phyloP scores from a whole-genome alignment of 495 filamentous ascomycete species.

The Aspergillus indologenus region DNA sequence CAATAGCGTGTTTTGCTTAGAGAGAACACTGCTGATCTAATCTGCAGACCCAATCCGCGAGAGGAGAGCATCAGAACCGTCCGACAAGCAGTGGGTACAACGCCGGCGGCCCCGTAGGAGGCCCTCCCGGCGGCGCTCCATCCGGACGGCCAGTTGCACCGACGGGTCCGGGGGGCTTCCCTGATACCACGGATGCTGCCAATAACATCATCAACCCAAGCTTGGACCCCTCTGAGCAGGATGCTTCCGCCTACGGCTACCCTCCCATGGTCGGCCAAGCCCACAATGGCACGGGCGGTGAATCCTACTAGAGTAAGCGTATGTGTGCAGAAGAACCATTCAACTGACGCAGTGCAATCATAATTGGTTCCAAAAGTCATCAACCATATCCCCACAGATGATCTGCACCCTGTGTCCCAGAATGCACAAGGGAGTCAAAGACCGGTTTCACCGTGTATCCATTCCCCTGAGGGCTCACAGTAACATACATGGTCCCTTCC shows the following conservation, averaged over 20 bases:
- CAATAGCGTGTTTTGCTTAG: constrained; percentile 1
- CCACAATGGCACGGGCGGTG: constrained; percentile 66
- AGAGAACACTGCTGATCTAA: constrained; percentile 10
- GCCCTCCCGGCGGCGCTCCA: constrained; percentile 41
- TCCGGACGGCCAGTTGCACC: constrained; percentile 41
- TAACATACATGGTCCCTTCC: neutral
- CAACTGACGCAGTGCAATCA: neutral
- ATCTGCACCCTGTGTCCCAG: neutral
- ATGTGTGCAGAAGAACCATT: constrained; percentile 2
- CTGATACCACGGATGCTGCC: constrained; percentile 54
- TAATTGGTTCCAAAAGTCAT: neutral
- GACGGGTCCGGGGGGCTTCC: constrained; percentile 42
- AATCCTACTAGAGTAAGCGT: constrained; percentile 40
- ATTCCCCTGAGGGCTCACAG: neutral
- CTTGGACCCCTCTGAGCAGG: constrained; percentile 58
- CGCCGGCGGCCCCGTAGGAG: constrained; percentile 46
- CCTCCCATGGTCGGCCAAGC: constrained; percentile 56
- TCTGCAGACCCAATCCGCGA: constrained; percentile 68
- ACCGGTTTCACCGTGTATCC: constrained; percentile 1
- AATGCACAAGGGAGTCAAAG: neutral
- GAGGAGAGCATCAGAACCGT: constrained; percentile 69
- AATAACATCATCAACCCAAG: constrained; percentile 59
- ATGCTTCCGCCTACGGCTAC: constrained; percentile 59
- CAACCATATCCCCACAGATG: neutral
- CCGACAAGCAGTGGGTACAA: constrained; percentile 70